phyloP scores from a whole-genome alignment of 768 basidiomycete species.

The Auriculariales sp. region DNA sequence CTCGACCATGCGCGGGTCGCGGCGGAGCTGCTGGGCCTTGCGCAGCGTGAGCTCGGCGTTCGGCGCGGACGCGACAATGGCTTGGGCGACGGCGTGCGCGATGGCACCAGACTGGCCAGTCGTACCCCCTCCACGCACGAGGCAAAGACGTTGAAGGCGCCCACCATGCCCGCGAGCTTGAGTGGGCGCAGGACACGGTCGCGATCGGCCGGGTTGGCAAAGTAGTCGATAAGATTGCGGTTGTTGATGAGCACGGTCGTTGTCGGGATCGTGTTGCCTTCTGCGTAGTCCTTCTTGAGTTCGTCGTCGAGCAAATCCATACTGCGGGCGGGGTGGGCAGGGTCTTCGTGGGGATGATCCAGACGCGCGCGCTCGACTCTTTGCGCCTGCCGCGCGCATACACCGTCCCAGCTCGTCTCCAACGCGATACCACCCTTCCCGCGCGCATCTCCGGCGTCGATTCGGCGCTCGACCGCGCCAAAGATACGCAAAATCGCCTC shows the following conservation, averaged over 20 bases:
- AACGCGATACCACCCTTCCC: conserved; percentile 82
- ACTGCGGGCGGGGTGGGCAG: neutral
- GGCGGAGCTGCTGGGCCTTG: conserved; percentile 69
- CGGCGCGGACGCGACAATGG: conserved; percentile 55
- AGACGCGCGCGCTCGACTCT: too few species aligned
- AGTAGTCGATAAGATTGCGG: conserved; percentile 63
- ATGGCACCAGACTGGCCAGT: conserved; percentile 87
- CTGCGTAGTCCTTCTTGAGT: conserved; percentile 17
- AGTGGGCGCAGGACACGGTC: conserved; percentile 74
- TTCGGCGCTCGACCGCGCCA: conserved; percentile 33
- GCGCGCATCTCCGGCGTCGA: conserved; percentile 51
- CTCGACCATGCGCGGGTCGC: conserved; percentile 97
- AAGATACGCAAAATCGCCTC: conserved; percentile 42
- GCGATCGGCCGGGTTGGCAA: conserved; percentile 58
- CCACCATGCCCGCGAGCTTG: conserved; percentile 67
- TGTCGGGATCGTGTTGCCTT: conserved; percentile 16
- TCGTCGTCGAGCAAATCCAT: conserved; percentile 9
- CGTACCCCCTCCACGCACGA: conserved; percentile 77
- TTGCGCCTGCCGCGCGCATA: too few species aligned
- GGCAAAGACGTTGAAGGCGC: conserved; percentile 66
- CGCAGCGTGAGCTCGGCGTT: conserved; percentile 48
- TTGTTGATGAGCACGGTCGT: conserved; percentile 78
- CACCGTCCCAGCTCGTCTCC: conserved; percentile 89
- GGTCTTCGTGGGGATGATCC: conserved; percentile 33
- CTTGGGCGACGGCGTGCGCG: conserved; percentile 62